Evolutionary conservation across 176 grass and related monocot species (phyloP).

Genomic region (Olyra latifolia): DNA sequence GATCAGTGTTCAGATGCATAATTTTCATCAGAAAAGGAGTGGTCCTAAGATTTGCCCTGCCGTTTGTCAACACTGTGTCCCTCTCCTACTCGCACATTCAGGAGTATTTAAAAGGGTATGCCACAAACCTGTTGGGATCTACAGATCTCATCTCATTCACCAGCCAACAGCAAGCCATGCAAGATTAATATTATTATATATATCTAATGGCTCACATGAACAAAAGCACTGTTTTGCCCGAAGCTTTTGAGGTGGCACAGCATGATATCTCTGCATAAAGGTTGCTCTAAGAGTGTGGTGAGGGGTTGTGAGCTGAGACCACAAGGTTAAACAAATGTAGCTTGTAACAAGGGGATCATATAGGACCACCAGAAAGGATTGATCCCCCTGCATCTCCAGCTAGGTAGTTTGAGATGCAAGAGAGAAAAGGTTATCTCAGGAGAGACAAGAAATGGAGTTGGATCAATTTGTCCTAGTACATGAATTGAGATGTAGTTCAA

Average conservation of each 20-base stretch:
- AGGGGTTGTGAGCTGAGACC: background rate
- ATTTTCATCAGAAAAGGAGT: background rate
- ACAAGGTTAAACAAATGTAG: constrained; percentile 7
- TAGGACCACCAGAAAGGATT: background rate
- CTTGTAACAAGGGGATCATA: background rate
- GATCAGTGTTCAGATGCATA: constrained; percentile 2
- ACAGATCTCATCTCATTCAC: constrained; percentile 24
- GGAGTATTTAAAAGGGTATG: background rate
- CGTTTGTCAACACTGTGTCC: constrained; percentile 15
- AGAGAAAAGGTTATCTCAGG: background rate
- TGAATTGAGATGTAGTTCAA: background rate
- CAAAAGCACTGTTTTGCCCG: background rate
- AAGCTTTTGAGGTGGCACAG: constrained; percentile 28
- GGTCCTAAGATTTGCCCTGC: constrained; percentile 34
- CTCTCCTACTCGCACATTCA: background rate
- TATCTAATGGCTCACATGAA: constrained; percentile 19
- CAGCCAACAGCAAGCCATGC: background rate
- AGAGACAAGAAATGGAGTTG: background rate
- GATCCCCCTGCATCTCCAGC: constrained; percentile 13
- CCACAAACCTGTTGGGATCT: background rate
- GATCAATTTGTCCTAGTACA: background rate
- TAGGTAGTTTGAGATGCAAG: background rate
- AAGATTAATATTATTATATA: background rate
- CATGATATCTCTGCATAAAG: constrained; percentile 8
- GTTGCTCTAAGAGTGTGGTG: background rate